A percentile compares a stretch with the other conserved stretches of the same genome.
These are phyloP conservation scores for Spathaspora girioi DNA, from an alignment of 805 yeast species.

Conservation along the genomic window DNA sequence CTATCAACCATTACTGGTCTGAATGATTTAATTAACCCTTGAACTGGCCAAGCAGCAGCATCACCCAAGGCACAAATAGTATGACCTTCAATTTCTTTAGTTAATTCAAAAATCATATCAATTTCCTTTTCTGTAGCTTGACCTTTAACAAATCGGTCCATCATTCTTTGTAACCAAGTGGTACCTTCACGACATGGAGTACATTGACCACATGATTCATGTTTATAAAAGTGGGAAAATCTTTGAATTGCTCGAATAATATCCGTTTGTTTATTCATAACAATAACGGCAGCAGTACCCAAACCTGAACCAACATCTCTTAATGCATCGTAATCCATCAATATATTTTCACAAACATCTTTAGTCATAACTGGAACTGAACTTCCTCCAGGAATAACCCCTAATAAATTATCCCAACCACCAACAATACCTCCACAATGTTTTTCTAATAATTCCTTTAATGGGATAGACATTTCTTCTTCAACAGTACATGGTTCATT, in stretches of 20 bases:
- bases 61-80: constrained; percentile 91
- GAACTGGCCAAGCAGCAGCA: constrained; percentile 93
- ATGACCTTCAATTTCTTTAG: constrained; percentile 87
- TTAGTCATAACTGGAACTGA: constrained; percentile 81
- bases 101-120: constrained; percentile 79
- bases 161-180: constrained; percentile 77
- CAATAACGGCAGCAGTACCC: constrained; percentile 92
- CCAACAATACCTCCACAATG: constrained; percentile 91
- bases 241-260: constrained; percentile 83
- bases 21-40: constrained; percentile 82
- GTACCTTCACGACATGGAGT: constrained; percentile 95
- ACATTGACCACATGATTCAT: constrained; percentile 93
- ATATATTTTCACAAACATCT: constrained; percentile 58
- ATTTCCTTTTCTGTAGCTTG: constrained; percentile 80
- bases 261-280: constrained; percentile 84
- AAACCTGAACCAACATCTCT: constrained; percentile 83
- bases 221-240: constrained; percentile 79
- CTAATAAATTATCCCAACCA: constrained; percentile 88
- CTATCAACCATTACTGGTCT: constrained; percentile 79
- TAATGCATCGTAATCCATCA: constrained; percentile 87
- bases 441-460: constrained; percentile 75
- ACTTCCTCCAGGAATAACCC: constrained; percentile 87
- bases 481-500: constrained; percentile 91
- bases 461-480: constrained; percentile 90
- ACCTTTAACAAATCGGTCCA: constrained; percentile 77